These are phyloP conservation scores for Corynespora cassiicola DNA, from an alignment of 2,329 filamentous ascomycete species.

Conservation along the genomic window DNA sequence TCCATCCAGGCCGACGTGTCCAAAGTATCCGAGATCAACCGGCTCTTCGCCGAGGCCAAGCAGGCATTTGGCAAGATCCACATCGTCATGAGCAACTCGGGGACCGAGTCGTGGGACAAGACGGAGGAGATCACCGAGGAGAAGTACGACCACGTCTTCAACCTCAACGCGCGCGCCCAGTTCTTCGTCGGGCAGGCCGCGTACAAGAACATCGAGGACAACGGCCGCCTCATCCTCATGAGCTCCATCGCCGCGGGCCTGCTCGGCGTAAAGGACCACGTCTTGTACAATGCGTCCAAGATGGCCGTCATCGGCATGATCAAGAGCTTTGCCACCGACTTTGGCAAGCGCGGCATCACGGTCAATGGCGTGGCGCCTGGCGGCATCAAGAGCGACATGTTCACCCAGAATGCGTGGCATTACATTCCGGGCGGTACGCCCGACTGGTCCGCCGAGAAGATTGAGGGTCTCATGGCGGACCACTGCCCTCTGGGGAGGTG, in stretches of 20 bases:
- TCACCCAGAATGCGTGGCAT: slow-evolving; percentile 67
- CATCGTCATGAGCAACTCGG: slow-evolving; percentile 60
- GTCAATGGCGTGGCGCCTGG: slow-evolving; percentile 77
- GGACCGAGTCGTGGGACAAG: slow-evolving; percentile 72
- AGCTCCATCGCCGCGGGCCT: slow-evolving; percentile 72
- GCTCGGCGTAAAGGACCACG: slow-evolving; percentile 73
- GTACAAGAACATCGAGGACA: slow-evolving; percentile 72
- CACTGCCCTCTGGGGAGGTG: slow-evolving; percentile 58
- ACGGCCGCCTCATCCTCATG: slow-evolving; percentile 78
- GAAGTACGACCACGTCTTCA: slow-evolving; percentile 75
- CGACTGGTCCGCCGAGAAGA: slow-evolving; percentile 57
- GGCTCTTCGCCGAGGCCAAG: slow-evolving; percentile 58
- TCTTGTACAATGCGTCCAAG: slow-evolving; percentile 75
- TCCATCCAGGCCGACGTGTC: slow-evolving; percentile 66
- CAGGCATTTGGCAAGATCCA: slow-evolving; percentile 50
- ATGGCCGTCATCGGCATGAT: slow-evolving; percentile 76
- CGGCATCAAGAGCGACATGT: slow-evolving; percentile 80
- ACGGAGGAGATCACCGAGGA: slow-evolving; percentile 72
- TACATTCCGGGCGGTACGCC: slow-evolving; percentile 57
- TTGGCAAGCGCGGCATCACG: slow-evolving; percentile 70
- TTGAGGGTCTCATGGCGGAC: slow-evolving; percentile 57
- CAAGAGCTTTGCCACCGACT: slow-evolving; percentile 74
- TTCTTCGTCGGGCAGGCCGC: slow-evolving; percentile 81
- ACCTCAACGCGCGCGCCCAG: slow-evolving; percentile 72
- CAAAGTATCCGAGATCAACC: slow-evolving; percentile 63